A percentile compares a stretch with the other conserved stretches of the same genome.
Evolutionary conservation across 169 alveolate species (phyloP).

Genomic region (Plasmodium cynomolgi): DNA sequence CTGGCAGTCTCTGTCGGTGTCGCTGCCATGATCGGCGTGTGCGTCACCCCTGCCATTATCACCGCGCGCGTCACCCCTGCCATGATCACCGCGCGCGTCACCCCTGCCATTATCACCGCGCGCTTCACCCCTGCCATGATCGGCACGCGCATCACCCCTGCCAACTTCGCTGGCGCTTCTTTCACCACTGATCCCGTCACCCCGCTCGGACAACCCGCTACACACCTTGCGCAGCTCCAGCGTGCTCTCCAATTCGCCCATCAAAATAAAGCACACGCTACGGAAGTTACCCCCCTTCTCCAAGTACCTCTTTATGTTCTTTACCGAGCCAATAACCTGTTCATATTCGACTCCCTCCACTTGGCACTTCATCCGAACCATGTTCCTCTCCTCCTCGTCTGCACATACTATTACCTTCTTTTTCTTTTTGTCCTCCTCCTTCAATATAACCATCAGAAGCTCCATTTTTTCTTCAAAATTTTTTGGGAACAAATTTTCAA

Average conservation of each 20-base stretch:
- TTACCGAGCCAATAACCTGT: neutral
- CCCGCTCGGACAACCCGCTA: slow-evolving; percentile 18
- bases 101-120: neutral
- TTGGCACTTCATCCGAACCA: slow-evolving; percentile 46
- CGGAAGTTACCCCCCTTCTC: neutral
- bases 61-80: neutral
- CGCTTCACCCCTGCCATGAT: neutral
- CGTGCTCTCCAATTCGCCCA: slow-evolving; percentile 39
- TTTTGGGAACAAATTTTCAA: slow-evolving; percentile 9
- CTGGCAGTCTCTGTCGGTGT: neutral
- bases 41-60: neutral
- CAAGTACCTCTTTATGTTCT: slow-evolving; percentile 39
- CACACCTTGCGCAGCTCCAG: slow-evolving; percentile 36
- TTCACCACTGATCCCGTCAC: neutral
- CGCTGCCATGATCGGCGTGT: neutral
- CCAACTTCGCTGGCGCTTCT: neutral
- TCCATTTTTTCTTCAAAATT: slow-evolving; percentile 48
- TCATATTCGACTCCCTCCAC: slow-evolving; percentile 54
- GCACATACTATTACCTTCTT: slow-evolving; percentile 35
- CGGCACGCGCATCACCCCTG: neutral
- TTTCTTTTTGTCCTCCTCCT: slow-evolving; percentile 4
- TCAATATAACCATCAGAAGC: slow-evolving; percentile 9
- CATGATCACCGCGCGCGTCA: neutral
- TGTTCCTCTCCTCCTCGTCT: slow-evolving; percentile 39
- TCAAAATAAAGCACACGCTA: slow-evolving; percentile 10